Evolutionary conservation across 805 yeast species (phyloP), one percentile per base, ranked within the genome.

Genomic region (Starmerella powellii): DNA sequence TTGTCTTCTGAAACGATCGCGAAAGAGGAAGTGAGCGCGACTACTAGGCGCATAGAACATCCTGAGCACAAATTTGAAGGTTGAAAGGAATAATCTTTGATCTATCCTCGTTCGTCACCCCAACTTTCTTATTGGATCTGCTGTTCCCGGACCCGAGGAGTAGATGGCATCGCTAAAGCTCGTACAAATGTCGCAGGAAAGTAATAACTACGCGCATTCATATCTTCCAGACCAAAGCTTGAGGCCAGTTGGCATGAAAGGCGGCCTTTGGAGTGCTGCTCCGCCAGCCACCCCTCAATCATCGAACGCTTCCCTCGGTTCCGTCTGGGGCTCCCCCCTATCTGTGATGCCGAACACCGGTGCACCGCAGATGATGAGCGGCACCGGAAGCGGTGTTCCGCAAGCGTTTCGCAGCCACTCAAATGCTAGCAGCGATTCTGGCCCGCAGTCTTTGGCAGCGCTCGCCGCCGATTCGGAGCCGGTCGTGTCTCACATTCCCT

Each of bases 381-480:
- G 21, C 21, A 28, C 5, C 4, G 4, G 21, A 5, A 21, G 16
- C 8, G 28, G 13, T 19, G 19, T 26, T 19, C 18, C 26, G 6
- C 11, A 12, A 12, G 36, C 39, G 11, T 27, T 10, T 19, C 20
- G 39, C 16, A 24, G 18, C 16, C 33, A 27, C 15, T 36, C 39
- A 4, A 15, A 10, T n/a, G 8, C 31, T 8, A 16, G n/a, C 8
- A 27, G 13, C n/a, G 23, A 10, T 4, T 41, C 17, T 6, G 31
- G 16, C 11, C 45, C 42, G 16, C 40, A 34, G 13, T 32, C 47
- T 4, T 28, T 48, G 13, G 52, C 52, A 4, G 52, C 46, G 6
- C 37, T 48, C 11, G 41, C 52, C 2, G 52, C 48, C 5, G 45
- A 44, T 20, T 47, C 51, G 2, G 52, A 48, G 41, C 52, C 52